Evolutionary conservation across 768 basidiomycete species (phyloP).

Genomic region (Tricholoma terreum): DNA sequence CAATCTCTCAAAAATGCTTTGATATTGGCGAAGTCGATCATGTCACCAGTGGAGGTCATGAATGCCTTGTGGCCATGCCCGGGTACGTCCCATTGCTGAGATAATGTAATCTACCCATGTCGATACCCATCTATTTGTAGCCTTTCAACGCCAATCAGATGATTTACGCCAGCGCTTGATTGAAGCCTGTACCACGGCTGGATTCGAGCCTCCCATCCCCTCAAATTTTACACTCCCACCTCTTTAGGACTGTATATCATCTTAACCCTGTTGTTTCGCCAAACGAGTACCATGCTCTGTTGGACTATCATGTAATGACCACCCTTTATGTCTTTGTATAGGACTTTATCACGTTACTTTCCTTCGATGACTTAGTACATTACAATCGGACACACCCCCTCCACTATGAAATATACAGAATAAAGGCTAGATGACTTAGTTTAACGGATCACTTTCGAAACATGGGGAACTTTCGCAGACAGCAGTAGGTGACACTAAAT

Average conservation of each 20-base stretch:
- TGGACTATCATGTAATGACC: neutral
- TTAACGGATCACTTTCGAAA: too few species aligned
- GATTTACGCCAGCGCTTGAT: constrained; percentile 47
- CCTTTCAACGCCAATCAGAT: constrained; percentile 45
- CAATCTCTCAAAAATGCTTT: constrained; percentile 53
- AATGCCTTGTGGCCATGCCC: constrained; percentile 67
- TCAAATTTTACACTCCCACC: constrained; percentile 37
- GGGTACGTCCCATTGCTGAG: constrained; percentile 27
- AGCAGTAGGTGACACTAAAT: too few species aligned
- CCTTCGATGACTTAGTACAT: too few species aligned
- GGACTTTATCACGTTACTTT: too few species aligned
- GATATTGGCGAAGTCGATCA: constrained; percentile 62
- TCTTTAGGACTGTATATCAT: constrained; percentile 6
- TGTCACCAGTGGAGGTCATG: constrained; percentile 62
- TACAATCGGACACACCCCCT: too few species aligned
- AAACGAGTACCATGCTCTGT: neutral
- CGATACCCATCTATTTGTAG: constrained; percentile 25
- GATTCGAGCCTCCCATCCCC: constrained; percentile 40
- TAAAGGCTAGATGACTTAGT: too few species aligned
- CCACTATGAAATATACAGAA: too few species aligned
- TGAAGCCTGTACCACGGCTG: constrained; percentile 44
- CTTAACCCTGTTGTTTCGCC: neutral
- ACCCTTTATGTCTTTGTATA: too few species aligned
- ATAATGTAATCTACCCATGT: neutral
- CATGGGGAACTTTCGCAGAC: too few species aligned